A percentile compares a stretch with the other conserved stretches of the same genome.
phyloP scores from a whole-genome alignment of 257 asterid species.

The Plantago ovata region DNA sequence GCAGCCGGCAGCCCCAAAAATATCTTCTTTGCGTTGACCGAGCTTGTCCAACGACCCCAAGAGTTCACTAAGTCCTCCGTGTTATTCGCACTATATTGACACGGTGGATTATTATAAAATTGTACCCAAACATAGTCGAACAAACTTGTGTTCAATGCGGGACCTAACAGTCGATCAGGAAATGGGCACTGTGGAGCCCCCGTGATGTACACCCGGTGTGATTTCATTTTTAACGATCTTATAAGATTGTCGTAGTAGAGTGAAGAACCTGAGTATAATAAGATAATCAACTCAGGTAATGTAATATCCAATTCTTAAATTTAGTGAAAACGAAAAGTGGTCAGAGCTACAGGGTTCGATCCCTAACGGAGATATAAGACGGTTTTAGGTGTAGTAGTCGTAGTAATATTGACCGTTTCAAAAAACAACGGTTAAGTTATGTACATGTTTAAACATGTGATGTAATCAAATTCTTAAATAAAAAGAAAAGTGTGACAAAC shows the following conservation, averaged over 20 bases:
- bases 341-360: too few species aligned
- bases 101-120: constrained; percentile 61
- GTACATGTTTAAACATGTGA: too few species aligned
- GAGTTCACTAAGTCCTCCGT: constrained; percentile 28
- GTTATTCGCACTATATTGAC: constrained; percentile 45
- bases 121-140: constrained; percentile 76
- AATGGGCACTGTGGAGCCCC: constrained; percentile 85
- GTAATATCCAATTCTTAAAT: too few species aligned
- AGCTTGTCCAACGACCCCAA: constrained; percentile 46
- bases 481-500: constrained; percentile 22
- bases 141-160: constrained; percentile 42
- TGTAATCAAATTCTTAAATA: too few species aligned
- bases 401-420: too few species aligned
- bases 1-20: constrained; percentile 64
- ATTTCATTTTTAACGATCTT: constrained; percentile 28
- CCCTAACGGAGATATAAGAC: too few species aligned
- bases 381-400: too few species aligned
- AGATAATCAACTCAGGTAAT: too few species aligned
- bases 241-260: constrained; percentile 48
- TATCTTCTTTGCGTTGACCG: constrained; percentile 37
- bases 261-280: constrained; percentile 28
- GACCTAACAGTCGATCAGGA: constrained; percentile 47
- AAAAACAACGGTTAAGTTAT: too few species aligned
- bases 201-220: constrained; percentile 30
- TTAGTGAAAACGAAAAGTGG: too few species aligned